Evolutionary conservation across 2,329 filamentous ascomycete species (phyloP).

Genomic region (Phialophora macrospora): DNA sequence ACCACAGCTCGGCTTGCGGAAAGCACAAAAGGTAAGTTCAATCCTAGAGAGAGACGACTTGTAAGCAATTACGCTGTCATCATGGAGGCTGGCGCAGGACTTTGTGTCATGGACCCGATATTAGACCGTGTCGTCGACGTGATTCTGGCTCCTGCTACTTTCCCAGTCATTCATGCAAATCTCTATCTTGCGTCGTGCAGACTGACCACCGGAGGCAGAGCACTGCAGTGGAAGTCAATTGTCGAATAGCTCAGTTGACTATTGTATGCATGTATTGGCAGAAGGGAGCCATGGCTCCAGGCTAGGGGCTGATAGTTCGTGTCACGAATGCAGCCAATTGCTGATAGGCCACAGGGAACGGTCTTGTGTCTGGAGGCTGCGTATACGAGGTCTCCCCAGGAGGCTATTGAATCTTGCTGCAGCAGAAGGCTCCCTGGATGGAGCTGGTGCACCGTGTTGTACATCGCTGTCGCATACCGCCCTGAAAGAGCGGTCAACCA

Average conservation of each 20-base stretch:
- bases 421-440: not conserved
- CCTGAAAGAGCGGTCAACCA: too few relatives aligned
- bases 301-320: too few relatives aligned
- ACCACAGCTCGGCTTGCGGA: not conserved
- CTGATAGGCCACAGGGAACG: too few relatives aligned
- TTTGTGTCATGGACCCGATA: not conserved
- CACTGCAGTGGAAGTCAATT: not conserved
- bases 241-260: not conserved
- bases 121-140: not conserved
- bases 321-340: too few relatives aligned
- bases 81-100: not conserved
- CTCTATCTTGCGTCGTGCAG: not conserved
- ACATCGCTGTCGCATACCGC: too few relatives aligned
- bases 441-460: too few relatives aligned
- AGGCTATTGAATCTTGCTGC: too few relatives aligned
- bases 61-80: not conserved
- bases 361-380: too few relatives aligned
- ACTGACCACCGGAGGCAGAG: not conserved
- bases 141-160: conserved; percentile 5
- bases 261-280: not conserved
- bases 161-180: not conserved
- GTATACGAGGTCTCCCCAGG: too few relatives aligned
- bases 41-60: not conserved
- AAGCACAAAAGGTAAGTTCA: not conserved
- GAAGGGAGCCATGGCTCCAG: not conserved